Base-by-base conservation (phyloP, 345 rosid species). In the Stellera chamaejasme region DNA sequence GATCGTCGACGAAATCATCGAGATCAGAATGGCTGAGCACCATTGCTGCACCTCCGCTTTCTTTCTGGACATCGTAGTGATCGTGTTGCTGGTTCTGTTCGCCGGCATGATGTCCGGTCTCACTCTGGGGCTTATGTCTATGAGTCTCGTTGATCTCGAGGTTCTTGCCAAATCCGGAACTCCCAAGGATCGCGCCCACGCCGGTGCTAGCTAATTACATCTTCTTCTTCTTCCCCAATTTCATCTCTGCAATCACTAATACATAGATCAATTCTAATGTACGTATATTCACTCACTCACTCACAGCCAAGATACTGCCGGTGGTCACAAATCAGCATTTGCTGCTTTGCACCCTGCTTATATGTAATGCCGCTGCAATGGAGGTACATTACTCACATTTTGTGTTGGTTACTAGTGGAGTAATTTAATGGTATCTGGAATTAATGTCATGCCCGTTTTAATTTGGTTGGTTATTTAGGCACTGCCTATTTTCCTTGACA, bases 281-380 rank as follows among this genome's bases (percentile, higher is more conserved):
- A 19, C 28, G 16, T 47, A 47, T 47, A 9, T 12, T 47, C 14
- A 12, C n/a, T 47, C 2, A 9, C 14, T 28, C 52, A 51, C n/a
- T 26, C 54, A 56, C 86, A 89, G 97, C 78, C 46, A 93, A 85
- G 72, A 89, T 93, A 72, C 75, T 93, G 66, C 96, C 99, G 13
- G 97, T 93, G 66, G 97, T 93, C 14, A 80, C 59, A 67, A 87
- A 89, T n/a, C 99, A 93, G 72, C 99, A 93, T 75, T 60, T 93
- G 71, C 69, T 93, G 66, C 94, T 93, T 45, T 88, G 95, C 67
- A 87, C 96, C 19, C 74, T 93, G 27, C 99, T 89, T 61, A 68
- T 89, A 28, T 93, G 90, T 77, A 93, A 93, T 63, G 99, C 99
- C 54, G 96, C 92, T 68, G 90, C 99, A 58, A 93, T 93, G 99